A percentile compares a stretch with the other conserved stretches of the same genome.
Evolutionary conservation across 1,284 basidiomycete species (phyloP).

Genomic region (Puccinia coronata): DNA sequence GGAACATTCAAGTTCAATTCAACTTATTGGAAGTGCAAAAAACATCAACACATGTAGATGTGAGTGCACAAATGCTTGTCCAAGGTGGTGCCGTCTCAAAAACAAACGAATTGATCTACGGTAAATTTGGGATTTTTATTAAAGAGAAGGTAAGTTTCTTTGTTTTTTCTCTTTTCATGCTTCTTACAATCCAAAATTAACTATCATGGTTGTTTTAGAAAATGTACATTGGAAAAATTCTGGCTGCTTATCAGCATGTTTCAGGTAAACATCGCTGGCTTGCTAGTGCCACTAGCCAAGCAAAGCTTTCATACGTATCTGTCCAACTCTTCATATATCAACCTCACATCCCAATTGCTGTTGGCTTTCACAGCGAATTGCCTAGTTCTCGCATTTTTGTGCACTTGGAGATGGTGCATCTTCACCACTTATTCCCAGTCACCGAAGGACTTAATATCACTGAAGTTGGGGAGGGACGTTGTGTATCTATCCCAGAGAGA

Average conservation of each 20-base stretch:
- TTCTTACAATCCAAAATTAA: neutral
- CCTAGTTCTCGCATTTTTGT: neutral
- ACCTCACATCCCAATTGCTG: neutral
- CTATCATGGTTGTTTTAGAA: neutral
- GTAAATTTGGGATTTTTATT: neutral
- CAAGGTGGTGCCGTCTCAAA: neutral
- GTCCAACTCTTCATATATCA: neutral
- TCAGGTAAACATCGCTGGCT: constrained; percentile 8
- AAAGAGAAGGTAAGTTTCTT: neutral
- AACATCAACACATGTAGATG: constrained; percentile 1
- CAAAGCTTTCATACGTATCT: neutral
- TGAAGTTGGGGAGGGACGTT: too few species aligned
- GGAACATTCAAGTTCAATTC: constrained; percentile 23
- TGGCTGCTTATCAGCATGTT: constrained; percentile 2
- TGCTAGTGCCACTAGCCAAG: neutral
- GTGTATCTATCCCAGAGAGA: too few species aligned
- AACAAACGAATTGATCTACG: neutral
- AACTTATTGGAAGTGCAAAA: neutral
- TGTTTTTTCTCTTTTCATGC: neutral
- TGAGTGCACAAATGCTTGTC: neutral
- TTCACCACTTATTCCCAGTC: too few species aligned
- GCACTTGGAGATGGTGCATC: neutral
- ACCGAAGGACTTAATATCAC: too few species aligned
- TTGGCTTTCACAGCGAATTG: neutral
- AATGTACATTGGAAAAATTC: constrained; percentile 8